Conservation (phyloP, 257 asterid genomes). For the Vinca minor region DNA sequence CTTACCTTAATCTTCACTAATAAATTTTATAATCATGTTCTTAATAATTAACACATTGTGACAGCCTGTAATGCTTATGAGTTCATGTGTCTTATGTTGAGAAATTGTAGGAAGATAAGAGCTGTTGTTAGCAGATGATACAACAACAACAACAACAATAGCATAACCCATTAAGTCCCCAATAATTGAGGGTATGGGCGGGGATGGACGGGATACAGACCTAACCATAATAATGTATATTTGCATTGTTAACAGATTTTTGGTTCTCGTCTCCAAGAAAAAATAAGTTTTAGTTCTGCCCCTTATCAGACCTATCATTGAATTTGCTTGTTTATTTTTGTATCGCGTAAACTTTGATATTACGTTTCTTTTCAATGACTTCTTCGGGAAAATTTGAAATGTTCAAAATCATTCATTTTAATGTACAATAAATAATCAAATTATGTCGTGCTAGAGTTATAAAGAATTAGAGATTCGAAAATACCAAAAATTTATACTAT, state of each 20-base stretch:
- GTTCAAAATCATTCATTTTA: conserved; percentile 15
- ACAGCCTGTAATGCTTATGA: conserved; percentile 59
- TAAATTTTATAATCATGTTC: conserved; percentile 23
- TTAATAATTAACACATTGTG: conserved; percentile 31
- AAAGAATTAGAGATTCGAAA: background rate
- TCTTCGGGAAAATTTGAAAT: too few relatives aligned
- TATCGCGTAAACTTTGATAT: too few relatives aligned
- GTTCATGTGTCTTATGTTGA: conserved; percentile 61
- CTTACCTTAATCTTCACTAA: conserved; percentile 13
- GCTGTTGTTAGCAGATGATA: conserved; percentile 45
- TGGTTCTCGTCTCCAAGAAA: too few relatives aligned
- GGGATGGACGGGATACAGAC: too few relatives aligned
- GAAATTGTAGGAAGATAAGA: too few relatives aligned
- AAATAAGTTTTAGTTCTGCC: too few relatives aligned
- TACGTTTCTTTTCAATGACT: too few relatives aligned
- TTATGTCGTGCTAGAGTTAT: background rate
- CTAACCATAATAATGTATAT: conserved; percentile 30
- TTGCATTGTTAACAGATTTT: conserved; percentile 32
- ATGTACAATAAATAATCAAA: background rate
- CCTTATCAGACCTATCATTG: too few relatives aligned
- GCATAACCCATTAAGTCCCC: too few relatives aligned
- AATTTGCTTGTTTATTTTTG: too few relatives aligned
- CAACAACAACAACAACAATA: too few relatives aligned
- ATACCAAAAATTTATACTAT: background rate
- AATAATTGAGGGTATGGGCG: too few relatives aligned